Evolutionary conservation across 371 early-diverging fungal genomes (phyloP).

Genomic region (Zopfochytrium polystomum): DNA sequence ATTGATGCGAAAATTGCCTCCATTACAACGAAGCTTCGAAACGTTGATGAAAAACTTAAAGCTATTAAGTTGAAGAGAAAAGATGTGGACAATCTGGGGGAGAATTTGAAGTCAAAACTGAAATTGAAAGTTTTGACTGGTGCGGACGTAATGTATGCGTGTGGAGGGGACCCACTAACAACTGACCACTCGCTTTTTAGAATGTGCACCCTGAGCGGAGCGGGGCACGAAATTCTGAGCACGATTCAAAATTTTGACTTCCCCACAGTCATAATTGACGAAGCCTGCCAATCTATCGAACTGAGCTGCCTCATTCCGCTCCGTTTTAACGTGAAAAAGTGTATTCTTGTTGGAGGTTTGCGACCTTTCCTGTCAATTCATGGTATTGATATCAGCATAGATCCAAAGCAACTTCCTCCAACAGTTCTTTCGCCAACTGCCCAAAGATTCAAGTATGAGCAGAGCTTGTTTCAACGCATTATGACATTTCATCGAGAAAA

Average conservation of each 20-base stretch:
- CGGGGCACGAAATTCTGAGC: conserved; percentile 81
- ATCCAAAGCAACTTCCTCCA: conserved; percentile 96
- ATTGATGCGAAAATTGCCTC: conserved; percentile 35
- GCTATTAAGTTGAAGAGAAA: conserved; percentile 44
- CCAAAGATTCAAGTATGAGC: conserved; percentile 73
- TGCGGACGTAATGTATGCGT: conserved; percentile 39
- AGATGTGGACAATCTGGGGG: conserved; percentile 48
- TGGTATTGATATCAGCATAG: conserved; percentile 39
- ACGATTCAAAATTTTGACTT: conserved; percentile 43
- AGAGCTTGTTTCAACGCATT: conserved; percentile 84
- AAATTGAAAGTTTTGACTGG: conserved; percentile 49
- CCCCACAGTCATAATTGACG: conserved; percentile 83
- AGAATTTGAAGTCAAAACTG: conserved; percentile 52
- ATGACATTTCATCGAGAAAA: conserved; percentile 59
- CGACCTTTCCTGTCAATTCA: neutral
- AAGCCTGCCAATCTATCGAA: conserved; percentile 96
- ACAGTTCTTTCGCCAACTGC: conserved; percentile 82
- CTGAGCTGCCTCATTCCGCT: conserved; percentile 87
- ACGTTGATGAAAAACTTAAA: conserved; percentile 35
- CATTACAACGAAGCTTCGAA: conserved; percentile 38
- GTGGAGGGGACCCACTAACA: no score
- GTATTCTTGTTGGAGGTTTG: conserved; percentile 88
- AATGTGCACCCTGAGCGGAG: conserved; percentile 79
- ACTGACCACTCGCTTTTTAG: conserved; percentile 1
- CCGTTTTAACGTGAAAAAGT: conserved; percentile 73